Evolutionary conservation across 169 alveolate genomes (phyloP).

Genomic region (Neospora caninum): DNA sequence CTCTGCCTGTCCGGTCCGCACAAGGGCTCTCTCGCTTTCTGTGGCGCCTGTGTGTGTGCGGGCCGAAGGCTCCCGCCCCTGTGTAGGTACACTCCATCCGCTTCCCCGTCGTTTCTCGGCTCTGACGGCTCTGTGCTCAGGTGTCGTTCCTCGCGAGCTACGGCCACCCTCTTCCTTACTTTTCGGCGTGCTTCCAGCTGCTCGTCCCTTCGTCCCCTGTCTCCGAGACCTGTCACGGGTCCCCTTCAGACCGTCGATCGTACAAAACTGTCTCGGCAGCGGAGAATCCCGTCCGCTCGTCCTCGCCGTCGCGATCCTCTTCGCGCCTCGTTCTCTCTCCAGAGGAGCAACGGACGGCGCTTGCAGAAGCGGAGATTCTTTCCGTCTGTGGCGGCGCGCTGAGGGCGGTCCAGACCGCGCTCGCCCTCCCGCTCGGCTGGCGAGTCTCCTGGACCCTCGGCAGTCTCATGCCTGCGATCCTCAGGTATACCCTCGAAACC

Average conservation of each 20-base stretch:
- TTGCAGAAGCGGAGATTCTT: not conserved
- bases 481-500: too few species aligned
- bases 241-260: not conserved
- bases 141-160: conserved; percentile 3
- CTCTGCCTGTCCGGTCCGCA: not conserved
- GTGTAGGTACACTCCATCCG: too few species aligned
- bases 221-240: not conserved
- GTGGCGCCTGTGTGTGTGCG: too few species aligned
- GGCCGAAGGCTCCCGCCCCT: too few species aligned
- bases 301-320: not conserved
- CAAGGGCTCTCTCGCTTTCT: too few species aligned
- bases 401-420: not conserved
- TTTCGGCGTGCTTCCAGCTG: not conserved
- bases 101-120: too few species aligned
- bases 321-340: not conserved
- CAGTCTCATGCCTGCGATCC: not conserved
- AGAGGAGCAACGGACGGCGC: not conserved
- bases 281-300: not conserved
- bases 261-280: not conserved
- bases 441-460: conserved; percentile 7
- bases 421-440: not conserved
- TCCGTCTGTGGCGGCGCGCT: not conserved
- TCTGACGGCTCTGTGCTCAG: not conserved
- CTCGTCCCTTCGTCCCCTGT: not conserved
- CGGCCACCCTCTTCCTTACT: conserved; percentile 10